Evolutionary conservation across 805 yeast species (phyloP), one percentile per base, ranked within the genome.

Genomic region (Myxozyma geophila): DNA sequence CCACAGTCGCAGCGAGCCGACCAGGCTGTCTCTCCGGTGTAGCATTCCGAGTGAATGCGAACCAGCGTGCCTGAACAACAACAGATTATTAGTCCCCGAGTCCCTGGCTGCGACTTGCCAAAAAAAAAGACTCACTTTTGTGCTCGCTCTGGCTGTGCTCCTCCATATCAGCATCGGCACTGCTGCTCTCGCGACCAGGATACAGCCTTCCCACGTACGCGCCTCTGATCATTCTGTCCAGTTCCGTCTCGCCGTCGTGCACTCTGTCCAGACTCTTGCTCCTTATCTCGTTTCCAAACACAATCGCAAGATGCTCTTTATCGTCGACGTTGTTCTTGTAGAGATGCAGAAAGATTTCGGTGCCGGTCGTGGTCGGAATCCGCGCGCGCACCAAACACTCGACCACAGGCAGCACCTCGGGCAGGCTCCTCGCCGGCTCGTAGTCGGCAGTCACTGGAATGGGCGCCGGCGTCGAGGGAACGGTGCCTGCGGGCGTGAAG

Each of bases 1-100:
- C 99, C 99, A 78, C 99, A 95, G 77, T 95, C 99, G 76, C 99
- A 95, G 60, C 99, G 83, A 0, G 99, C 98, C 63, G 93, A 86
- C 99, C 99, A 95, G 9, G 98, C 98, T 1, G 98, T 95, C 74
- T 95, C 99, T 2, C 99, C 99, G 0, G 99, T 95, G 78, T 93
- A 95, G 77, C 99, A 95, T 74, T 95, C 99, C 2, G 96, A 89
- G 74, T 95, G 99, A 69, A 95, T 92, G 65, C 99, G 82, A 3
- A 89, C 96, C 67, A 93, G 76, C 73, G 79, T 75, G 3, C 72
- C 62, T 50, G n/a, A n/a, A 50, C 62, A 15, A 50, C 58, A 13
- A 33, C 8, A 33, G 6, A 21, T 7, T 7, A 10, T 1, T 9
- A 46, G 21, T 15, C 9, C n/a, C n/a, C n/a, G n/a, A n/a, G n/a